Base-by-base conservation (phyloP, 2,329 filamentous ascomycete species). In the Amauroascus niger region DNA sequence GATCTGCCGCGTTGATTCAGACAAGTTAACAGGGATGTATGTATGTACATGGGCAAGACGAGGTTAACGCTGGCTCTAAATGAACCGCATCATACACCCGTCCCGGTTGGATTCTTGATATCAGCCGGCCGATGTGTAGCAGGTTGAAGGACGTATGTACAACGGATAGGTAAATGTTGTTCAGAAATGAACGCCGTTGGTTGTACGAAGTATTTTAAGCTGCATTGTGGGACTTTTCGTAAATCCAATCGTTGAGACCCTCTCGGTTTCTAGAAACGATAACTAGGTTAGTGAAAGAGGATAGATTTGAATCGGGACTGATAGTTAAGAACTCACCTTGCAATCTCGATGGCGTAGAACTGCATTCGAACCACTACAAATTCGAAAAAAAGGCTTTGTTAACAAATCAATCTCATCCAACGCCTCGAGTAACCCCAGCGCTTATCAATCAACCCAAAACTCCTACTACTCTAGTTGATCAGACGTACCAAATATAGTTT, bases 181-280 rank as follows among this genome's bases (percentile, higher is more conserved):
- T 39, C 6, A 22, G n/a, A 18, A 24, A 24, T 9, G 46, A 37
- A 13, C 16, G 16, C 33, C 9, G 9, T 20, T n/a, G 2, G 47
- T 6, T 28, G 20, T 2, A 49, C n/a, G 35, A 11, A 14, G 18
- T 16, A 30, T 4, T 33, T 11, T 40, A 46, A 8, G 18, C 22
- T 40, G 39, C 32, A 49, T 57, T 57, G 64, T 91, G 82, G 1
- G 84, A 81, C 68, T 87, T 79, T 73, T 97, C 90, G 70, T 91
- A 93, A 58, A 98, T 82, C 93, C 93, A 98, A 71, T 98, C 93
- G 66, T 98, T 98, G 55, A 97, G 73, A 26, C 91, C 91, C 52
- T 80, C 80, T 57, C 84, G 84, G 73, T 98, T 98, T 62, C 83
- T 83, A 55, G 26, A 40, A 6, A 45, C n/a, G n/a, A n/a, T n/a